Percentiles rank a stretch among this genome's conserved stretches.
These are phyloP conservation scores for Lithospermum erythrorhizon DNA, from an alignment of 257 asterid species.

Conservation along the genomic window DNA sequence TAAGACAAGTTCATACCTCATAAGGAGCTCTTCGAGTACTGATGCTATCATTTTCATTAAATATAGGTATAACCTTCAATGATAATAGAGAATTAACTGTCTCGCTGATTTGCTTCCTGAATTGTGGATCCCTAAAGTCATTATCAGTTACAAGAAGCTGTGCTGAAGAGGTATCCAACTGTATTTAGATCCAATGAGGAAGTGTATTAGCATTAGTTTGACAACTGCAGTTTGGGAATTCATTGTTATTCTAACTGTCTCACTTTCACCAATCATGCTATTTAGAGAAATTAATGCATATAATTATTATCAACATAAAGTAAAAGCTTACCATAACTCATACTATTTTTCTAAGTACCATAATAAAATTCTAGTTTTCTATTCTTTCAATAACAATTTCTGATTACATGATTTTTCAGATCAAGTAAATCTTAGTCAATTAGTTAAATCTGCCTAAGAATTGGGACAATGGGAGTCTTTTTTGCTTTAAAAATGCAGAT, in stretches of 20 bases:
- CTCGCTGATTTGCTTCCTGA: conserved; percentile 55
- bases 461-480: neutral
- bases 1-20: conserved; percentile 37
- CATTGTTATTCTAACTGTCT: neutral
- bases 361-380: too few relatives aligned
- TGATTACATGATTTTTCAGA: neutral
- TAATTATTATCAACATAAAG: neutral
- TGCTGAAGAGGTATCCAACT: conserved; percentile 72
- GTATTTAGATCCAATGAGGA: conserved; percentile 10
- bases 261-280: neutral
- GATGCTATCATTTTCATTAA: conserved; percentile 76
- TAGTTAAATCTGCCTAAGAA: neutral
- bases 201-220: conserved; percentile 5
- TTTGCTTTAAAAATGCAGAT: too few relatives aligned
- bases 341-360: neutral
- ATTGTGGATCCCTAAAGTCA: conserved; percentile 58
- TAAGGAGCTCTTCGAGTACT: conserved; percentile 78
- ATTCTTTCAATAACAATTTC: too few relatives aligned
- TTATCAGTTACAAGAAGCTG: conserved; percentile 79
- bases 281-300: neutral
- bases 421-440: neutral
- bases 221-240: neutral
- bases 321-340: neutral
- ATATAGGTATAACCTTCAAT: conserved; percentile 62
- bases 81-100: conserved; percentile 48